phyloP scores from a whole-genome alignment of 2,329 filamentous ascomycete species.

The Curvularia eragrostidis region DNA sequence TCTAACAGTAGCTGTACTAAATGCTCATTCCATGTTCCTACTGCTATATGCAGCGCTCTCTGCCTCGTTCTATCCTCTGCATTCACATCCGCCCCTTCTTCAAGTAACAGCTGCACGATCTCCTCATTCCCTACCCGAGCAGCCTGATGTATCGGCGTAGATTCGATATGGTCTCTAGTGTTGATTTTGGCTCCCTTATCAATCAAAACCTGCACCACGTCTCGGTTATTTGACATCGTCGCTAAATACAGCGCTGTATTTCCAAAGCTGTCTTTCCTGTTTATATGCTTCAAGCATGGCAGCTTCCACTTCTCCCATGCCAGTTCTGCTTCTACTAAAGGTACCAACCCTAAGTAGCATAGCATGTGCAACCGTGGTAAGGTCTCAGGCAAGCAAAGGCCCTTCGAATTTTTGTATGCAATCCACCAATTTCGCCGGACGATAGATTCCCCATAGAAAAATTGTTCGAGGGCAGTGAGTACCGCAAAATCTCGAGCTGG shows the following conservation, averaged over 20 bases:
- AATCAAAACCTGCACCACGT: not conserved
- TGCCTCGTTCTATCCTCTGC: not conserved
- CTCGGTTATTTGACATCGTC: not conserved
- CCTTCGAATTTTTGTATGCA: not conserved
- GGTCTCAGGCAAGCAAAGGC: accelerated
- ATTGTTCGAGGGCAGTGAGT: not conserved
- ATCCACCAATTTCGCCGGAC: not conserved
- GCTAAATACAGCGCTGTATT: not conserved
- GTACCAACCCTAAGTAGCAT: not conserved
- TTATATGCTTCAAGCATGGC: not conserved
- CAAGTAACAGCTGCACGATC: not conserved
- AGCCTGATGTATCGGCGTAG: not conserved
- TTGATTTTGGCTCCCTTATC: not conserved
- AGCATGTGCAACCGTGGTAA: not conserved
- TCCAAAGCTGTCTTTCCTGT: not conserved
- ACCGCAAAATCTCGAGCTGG: not conserved
- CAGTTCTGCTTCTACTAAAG: not conserved
- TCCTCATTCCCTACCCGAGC: not conserved
- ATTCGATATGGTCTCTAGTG: accelerated
- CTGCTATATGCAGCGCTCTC: not conserved
- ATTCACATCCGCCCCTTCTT: not conserved
- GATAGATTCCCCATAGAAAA: not conserved
- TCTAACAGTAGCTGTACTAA: not conserved
- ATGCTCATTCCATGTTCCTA: too few relatives aligned
- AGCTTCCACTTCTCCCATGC: not conserved